A percentile compares a stretch with the other conserved stretches of the same genome.
phyloP scores from a whole-genome alignment of 768 basidiomycete genomes.

The Naematelia aurantialba region DNA sequence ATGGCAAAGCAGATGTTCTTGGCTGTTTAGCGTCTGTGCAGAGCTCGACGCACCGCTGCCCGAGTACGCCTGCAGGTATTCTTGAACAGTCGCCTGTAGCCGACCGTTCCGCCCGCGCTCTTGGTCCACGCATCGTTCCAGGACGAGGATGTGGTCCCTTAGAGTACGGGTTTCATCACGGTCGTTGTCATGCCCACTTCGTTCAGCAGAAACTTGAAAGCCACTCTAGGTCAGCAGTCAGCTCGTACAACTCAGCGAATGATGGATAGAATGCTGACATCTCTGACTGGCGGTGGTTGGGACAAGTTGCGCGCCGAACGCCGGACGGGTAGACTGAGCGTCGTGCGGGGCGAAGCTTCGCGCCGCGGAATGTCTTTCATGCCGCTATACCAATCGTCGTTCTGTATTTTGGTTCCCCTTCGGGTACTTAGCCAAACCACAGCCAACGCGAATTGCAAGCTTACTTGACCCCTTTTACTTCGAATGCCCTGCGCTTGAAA shows the following conservation, averaged over 20 bases:
- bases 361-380: not conserved
- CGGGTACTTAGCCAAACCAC: not conserved
- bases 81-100: not conserved
- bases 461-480: not conserved
- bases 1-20: not conserved
- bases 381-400: not conserved
- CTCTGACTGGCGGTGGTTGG: not conserved
- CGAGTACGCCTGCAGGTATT: not conserved
- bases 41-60: not conserved
- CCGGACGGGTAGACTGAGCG: not conserved
- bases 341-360: not conserved
- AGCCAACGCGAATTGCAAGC: not conserved
- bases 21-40: not conserved
- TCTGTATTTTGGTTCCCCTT: not conserved
- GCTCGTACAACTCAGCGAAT: not conserved
- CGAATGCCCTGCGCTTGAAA: not conserved
- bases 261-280: not conserved
- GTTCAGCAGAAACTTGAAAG: not conserved
- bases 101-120: not conserved
- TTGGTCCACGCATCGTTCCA: not conserved
- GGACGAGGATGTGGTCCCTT: not conserved
- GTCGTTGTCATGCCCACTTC: not conserved
- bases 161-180: not conserved
- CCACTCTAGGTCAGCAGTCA: not conserved
- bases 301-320: not conserved